Base-by-base conservation (phyloP, 1,284 basidiomycete genomes). In the Puccinia hordei region DNA sequence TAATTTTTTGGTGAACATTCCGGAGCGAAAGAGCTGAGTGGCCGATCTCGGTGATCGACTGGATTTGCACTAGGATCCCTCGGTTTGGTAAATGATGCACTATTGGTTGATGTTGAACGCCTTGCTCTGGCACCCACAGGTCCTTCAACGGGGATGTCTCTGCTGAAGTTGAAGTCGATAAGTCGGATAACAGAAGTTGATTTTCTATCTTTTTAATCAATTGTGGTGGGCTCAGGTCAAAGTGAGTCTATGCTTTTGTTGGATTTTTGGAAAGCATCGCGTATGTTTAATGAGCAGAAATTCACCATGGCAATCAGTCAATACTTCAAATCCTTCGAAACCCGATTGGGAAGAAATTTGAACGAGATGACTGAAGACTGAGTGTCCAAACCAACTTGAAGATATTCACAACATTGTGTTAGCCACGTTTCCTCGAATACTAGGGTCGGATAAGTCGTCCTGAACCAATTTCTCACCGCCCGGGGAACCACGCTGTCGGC, bases 101-200 rank as follows among this genome's bases (percentile, higher is more conserved):
- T 71, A 71, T 78, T 13, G 76, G 51, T 24, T 69, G 35, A 22
- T 38, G 19, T 13, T 57, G 15, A 22, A 59, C 22, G 19, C 13
- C 35, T 61, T 44, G 33, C 27, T 61, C n/a, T 8, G 46, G 30
- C 44, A 57, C 19, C 17, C 1, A 24, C 19, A 71, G 30, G 44
- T 27, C 69, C 65, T 27, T 51, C 24, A 65, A 35, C 1, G 46
- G 49, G 13, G 63, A 19, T 0, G n/a, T 55, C 6, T 73, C 19
- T 15, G 59, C 30, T n/a, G 66, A 17, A 65, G 81, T 72, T 0
- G 83, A 83, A 61, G 81, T 75, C 22, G 82, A 79, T 33, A 83
- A 73, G 75, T 82, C 82, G 13, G 83, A 83, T 38, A 81, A 79
- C n/a, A 83, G 72, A 12, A 83, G 81, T 75, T 83, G 83, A 22